Base-by-base conservation (phyloP, 805 yeast genomes). In the Lachancea nothofagi region DNA sequence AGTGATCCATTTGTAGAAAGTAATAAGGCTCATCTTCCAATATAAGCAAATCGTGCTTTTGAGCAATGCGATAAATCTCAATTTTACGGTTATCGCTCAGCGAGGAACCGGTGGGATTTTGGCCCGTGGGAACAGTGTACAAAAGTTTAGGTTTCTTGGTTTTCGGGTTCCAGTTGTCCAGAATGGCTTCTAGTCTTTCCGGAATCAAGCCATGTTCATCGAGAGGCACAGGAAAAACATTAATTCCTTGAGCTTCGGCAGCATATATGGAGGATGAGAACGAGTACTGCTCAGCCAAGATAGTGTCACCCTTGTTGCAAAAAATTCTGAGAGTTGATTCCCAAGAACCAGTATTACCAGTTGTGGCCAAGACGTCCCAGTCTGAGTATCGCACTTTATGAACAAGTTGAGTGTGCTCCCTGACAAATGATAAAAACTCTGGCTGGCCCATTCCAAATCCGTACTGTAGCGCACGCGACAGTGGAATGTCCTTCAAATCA, bases 1-100 rank as follows among this genome's bases (percentile, higher is more conserved):
- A 93, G 35, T 73, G 59, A 44, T 83, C 90, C 95, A 89, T 87
- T 67, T 90, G 98, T 61, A 90, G 70, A 71, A 87, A 90, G 71
- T 85, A 90, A 77, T 90, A 90, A 41, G 98, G 98, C 67, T 93
- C 98, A 63, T 90, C 98, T 69, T 90, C 98, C 38, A 90, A 63
- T 50, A 90, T 80, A 41, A 90, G 55, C 59, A 90, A 72, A 66
- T 93, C 96, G 62, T 88, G 83, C 67, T 85, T 80, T 58, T 77
- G 80, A 24, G 95, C 90, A 46, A 90, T 58, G 45, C 75, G 72
- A 65, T 88, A 89, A 50, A 93, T 74, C 41, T 72, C 75, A 46
- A 66, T 61, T 67, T 96, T 84, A 69, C 97, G 78, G 55, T 85
- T 89, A 19, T 55, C 65, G 24, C 82, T 69, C 53, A 93, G 70